phyloP scores from a whole-genome alignment of 805 yeast genomes.

The Brettanomyces nanus region DNA sequence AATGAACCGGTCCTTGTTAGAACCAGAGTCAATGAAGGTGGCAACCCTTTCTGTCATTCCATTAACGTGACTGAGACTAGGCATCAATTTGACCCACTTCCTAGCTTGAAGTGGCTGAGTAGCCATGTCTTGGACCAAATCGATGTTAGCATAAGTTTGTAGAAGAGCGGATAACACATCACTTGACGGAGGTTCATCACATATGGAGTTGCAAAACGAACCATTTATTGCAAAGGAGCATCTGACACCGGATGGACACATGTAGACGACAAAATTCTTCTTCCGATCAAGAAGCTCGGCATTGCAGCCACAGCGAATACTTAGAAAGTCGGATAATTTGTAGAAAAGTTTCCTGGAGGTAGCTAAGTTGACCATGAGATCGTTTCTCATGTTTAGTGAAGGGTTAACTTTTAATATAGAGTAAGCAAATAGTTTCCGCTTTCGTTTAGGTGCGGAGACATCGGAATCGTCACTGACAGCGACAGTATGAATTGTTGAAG shows the following conservation, averaged over 20 bases:
- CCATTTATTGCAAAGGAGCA: conserved; percentile 27
- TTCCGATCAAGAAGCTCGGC: conserved; percentile 5
- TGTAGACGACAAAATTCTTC: conserved; percentile 31
- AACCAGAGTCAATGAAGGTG: conserved; percentile 33
- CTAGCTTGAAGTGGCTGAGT: conserved; percentile 15
- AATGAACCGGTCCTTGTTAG: conserved; percentile 41
- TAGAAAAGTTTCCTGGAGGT: conserved; percentile 13
- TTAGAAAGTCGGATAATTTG: conserved; percentile 13
- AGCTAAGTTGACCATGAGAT: conserved; percentile 31
- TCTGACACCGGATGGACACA: conserved; percentile 51
- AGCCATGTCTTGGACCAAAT: conserved; percentile 2
- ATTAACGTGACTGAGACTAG: conserved; percentile 59
- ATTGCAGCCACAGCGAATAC: conserved; percentile 5
- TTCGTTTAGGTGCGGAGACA: conserved; percentile 2
- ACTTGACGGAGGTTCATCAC: conserved; percentile 35
- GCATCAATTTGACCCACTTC: conserved; percentile 59
- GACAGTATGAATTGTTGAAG: conserved; percentile 19
- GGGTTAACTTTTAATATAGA: conserved; percentile 39
- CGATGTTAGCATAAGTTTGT: conserved; percentile 26
- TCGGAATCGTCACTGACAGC: not conserved
- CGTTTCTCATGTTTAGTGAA: conserved; percentile 37
- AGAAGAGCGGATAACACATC: conserved; percentile 29
- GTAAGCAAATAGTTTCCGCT: conserved; percentile 10
- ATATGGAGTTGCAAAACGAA: conserved; percentile 25
- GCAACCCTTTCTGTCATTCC: conserved; percentile 60